Evolutionary conservation across 2,329 filamentous ascomycete species (phyloP).

Genomic region (Clonostachys rosea): DNA sequence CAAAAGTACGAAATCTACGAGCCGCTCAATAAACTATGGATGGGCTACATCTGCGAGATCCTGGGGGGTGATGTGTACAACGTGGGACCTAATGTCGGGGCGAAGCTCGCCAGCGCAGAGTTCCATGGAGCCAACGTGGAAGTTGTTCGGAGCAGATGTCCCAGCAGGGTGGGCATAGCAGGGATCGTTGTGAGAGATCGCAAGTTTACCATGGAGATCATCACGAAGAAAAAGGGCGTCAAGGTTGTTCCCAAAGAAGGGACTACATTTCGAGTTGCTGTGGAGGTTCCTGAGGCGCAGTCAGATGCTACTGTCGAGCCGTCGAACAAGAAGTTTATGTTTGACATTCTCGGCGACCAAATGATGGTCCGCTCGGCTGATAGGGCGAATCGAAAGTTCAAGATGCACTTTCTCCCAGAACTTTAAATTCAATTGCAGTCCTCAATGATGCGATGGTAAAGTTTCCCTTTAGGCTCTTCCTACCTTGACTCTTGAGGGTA

Average conservation of each 20-base stretch:
- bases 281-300: conserved; percentile 41
- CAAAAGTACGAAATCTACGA: conserved; percentile 67
- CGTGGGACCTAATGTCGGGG: conserved; percentile 56
- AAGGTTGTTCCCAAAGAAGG: conserved; percentile 88
- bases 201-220: conserved; percentile 79
- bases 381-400: conserved; percentile 87
- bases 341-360: conserved; percentile 83
- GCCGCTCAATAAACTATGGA: conserved; percentile 75
- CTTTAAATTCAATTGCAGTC: conserved; percentile 43
- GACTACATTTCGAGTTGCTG: conserved; percentile 74
- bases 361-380: conserved; percentile 81
- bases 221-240: conserved; percentile 65
- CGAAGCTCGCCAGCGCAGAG: conserved; percentile 79
- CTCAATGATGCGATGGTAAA: neutral
- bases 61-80: conserved; percentile 57
- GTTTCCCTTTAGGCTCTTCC: neutral
- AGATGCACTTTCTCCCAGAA: conserved; percentile 72
- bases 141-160: conserved; percentile 77
- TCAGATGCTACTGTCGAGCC: neutral
- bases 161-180: conserved; percentile 73
- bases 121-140: conserved; percentile 83
- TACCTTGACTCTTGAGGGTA: neutral
- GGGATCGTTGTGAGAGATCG: conserved; percentile 90
- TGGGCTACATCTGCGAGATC: conserved; percentile 78
- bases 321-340: conserved; percentile 45